Evolutionary conservation across 192 early-diverging fungal species (phyloP).

Genomic region (Coemansia sp.): DNA sequence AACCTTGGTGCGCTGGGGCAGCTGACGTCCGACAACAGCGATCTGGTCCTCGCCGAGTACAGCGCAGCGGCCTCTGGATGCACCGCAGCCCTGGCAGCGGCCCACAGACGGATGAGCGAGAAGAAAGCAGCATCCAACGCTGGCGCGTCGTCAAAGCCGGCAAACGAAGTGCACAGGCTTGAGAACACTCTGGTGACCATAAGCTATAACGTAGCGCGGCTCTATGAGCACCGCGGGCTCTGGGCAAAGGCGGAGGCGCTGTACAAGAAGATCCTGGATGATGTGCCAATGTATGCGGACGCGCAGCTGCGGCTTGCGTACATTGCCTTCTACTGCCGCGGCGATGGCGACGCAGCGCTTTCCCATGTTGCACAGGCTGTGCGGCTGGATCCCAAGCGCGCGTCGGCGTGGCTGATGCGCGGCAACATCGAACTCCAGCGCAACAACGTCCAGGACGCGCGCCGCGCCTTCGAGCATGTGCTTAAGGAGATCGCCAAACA

Average conservation of each 20-base stretch:
- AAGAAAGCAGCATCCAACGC: slow-evolving; percentile 4
- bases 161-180: slow-evolving; percentile 28
- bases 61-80: slow-evolving; percentile 18
- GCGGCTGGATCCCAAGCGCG: slow-evolving; percentile 61
- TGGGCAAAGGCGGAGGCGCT: slow-evolving; percentile 61
- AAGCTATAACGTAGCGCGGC: slow-evolving; percentile 72
- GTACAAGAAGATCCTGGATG: slow-evolving; percentile 62
- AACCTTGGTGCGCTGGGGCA: slow-evolving; percentile 84
- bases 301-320: slow-evolving; percentile 76
- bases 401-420: slow-evolving; percentile 68
- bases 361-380: slow-evolving; percentile 63
- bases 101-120: slow-evolving; percentile 8
- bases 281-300: slow-evolving; percentile 75
- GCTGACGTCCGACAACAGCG: slow-evolving; percentile 46
- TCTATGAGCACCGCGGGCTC: slow-evolving; percentile 63
- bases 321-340: slow-evolving; percentile 56
- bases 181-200: slow-evolving; percentile 56
- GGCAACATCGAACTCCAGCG: slow-evolving; percentile 65
- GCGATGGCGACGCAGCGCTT: slow-evolving; percentile 60
- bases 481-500: slow-evolving; percentile 74
- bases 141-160: background rate
- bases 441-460: slow-evolving; percentile 63
- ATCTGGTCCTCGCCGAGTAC: slow-evolving; percentile 11
- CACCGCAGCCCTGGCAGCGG: slow-evolving; percentile 7
- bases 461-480: slow-evolving; percentile 75